Conservation (phyloP, 805 yeast species). For the Cyberlindnera mississippiensis region DNA sequence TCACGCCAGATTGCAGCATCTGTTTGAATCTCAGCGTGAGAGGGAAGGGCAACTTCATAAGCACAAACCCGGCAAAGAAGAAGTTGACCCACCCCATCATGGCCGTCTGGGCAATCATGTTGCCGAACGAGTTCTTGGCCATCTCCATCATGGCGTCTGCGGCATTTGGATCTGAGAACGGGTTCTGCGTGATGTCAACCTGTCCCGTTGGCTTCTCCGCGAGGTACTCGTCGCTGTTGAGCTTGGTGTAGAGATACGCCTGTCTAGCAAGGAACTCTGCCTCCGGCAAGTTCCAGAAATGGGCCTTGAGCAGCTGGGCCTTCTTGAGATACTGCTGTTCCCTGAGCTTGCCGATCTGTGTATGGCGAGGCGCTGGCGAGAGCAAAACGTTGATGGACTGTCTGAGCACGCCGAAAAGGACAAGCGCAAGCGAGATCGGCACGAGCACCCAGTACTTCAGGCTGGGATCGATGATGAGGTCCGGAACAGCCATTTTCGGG, state of each 20-base stretch:
- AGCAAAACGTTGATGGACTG: slow-evolving; percentile 62
- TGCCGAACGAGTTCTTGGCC: slow-evolving; percentile 79
- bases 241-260: slow-evolving; percentile 40
- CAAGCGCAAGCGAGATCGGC: slow-evolving; percentile 89
- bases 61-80: slow-evolving; percentile 87
- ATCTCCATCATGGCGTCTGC: slow-evolving; percentile 71
- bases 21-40: slow-evolving; percentile 84
- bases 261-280: slow-evolving; percentile 53
- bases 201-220: slow-evolving; percentile 36
- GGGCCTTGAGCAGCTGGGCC: slow-evolving; percentile 52
- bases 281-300: slow-evolving; percentile 47
- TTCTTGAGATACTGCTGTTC: slow-evolving; percentile 64
- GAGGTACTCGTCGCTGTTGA: slow-evolving; percentile 48
- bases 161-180: slow-evolving; percentile 65
- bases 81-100: slow-evolving; percentile 96
- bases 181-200: slow-evolving; percentile 43
- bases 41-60: slow-evolving; percentile 89
- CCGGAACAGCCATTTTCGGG: slow-evolving; percentile 35
- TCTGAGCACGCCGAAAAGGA: slow-evolving; percentile 76
- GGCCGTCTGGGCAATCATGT: slow-evolving; percentile 85
- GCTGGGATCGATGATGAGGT: slow-evolving; percentile 70
- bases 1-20: slow-evolving; percentile 86
- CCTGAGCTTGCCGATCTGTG: slow-evolving; percentile 45
- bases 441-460: slow-evolving; percentile 85
- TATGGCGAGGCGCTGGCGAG: slow-evolving; percentile 50